Base-by-base conservation (phyloP, 805 yeast species). In the Saccharomycopsis sp. region DNA sequence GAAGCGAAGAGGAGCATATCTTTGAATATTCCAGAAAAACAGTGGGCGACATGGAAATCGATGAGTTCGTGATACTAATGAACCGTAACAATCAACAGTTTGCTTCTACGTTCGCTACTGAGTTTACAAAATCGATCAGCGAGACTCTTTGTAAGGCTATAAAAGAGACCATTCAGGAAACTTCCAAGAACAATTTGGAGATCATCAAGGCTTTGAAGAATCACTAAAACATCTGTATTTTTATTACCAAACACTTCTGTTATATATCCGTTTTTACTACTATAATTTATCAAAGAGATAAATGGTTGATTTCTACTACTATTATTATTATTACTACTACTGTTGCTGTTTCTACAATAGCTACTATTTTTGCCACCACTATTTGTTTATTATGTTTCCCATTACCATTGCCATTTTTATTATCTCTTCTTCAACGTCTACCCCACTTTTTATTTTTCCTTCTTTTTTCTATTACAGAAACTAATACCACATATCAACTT, bases 161-260 rank as follows among this genome's bases (percentile, higher is more conserved):
- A 24, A 57, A 52, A 52, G 63, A 60, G 21, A 55, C 57, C 5
- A 57, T 60, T 50, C 57, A 60, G 15, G 63, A 60, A 55, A 60
- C 63, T 14, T 52, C 63, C 2, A 57, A 55, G 41, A 60, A 50
- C 51, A 57, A 60, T 41, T 57, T 60, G 53, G 63, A 60, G 21
- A 57, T 60, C 14, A 57, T 60, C 20, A 60, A 53, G 41, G 63
- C 61, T 9, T 44, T 60, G 41, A 57, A 41, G 24, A 51, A 54
- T 37, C 34, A 14, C 41, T 53, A 21, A 29, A 29, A 29, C 37
- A 5, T 29, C 37, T 29, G 37, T 29, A 29, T 29, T 29, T 29
- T 29, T 29, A 29, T 29, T 29, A 29, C 12, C 12, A 29, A n/a
- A 7, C 12, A 29, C 37, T 29, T 29, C 37, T 29, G 37, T 29